These are phyloP conservation scores for Globisporangium takayamanum DNA, from an alignment of 352 stramenopile species.

Conservation along the genomic window DNA sequence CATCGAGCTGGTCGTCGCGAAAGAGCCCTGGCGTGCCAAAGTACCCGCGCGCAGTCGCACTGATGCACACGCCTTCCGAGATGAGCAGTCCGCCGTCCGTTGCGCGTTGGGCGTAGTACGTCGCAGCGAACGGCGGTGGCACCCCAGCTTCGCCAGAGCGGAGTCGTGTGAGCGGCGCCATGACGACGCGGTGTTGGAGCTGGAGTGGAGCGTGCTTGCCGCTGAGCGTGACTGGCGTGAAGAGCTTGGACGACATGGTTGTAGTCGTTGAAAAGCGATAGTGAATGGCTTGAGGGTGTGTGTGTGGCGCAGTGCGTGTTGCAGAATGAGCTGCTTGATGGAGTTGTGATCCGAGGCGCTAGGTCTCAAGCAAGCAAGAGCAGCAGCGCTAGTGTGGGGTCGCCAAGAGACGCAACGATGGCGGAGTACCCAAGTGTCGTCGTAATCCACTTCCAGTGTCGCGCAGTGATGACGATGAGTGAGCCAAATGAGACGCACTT, in stretches of 20 bases:
- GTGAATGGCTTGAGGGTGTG: too few relatives aligned
- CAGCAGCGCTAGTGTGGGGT: too few relatives aligned
- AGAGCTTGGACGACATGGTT: constrained; percentile 48
- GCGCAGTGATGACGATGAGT: too few relatives aligned
- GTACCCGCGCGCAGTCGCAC: constrained; percentile 29
- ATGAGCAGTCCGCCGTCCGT: constrained; percentile 54
- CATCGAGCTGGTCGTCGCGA: constrained; percentile 34
- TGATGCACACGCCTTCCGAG: constrained; percentile 55
- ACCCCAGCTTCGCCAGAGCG: constrained; percentile 32
- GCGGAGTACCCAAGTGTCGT: too few relatives aligned
- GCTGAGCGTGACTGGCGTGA: constrained; percentile 50
- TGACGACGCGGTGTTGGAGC: constrained; percentile 57
- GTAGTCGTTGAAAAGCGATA: constrained; percentile 43
- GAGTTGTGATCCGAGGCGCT: too few relatives aligned
- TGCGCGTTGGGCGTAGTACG: constrained; percentile 59
- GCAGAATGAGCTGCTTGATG: too few relatives aligned
- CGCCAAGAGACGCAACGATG: too few relatives aligned
- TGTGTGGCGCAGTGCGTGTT: too few relatives aligned
- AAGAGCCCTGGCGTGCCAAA: constrained; percentile 56
- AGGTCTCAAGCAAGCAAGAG: too few relatives aligned
- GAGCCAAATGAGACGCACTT: too few relatives aligned
- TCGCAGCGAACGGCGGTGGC: constrained; percentile 32
- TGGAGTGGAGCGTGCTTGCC: constrained; percentile 40
- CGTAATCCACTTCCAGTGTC: too few relatives aligned
- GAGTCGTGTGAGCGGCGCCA: constrained; percentile 61